A percentile compares a stretch with the other conserved stretches of the same genome.
Conservation (phyloP, 2,329 filamentous ascomycete genomes). For the Phialophora verrucosa region DNA sequence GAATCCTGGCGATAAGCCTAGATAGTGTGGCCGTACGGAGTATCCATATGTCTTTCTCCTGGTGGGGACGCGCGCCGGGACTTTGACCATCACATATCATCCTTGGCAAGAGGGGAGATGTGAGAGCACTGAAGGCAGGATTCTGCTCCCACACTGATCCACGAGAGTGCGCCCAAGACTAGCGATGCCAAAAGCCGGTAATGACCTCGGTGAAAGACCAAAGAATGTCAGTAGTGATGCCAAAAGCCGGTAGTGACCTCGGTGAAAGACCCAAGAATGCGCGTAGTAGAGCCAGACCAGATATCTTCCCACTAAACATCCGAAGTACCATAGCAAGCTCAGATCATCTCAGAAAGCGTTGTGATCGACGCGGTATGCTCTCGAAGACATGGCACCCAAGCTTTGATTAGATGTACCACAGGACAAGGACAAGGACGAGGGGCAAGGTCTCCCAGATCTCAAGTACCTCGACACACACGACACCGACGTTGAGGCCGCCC, state of each 20-base stretch:
- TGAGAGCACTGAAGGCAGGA: not conserved
- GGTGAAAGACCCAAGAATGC: not conserved
- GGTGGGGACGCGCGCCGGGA: not conserved
- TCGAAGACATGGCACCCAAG: not conserved
- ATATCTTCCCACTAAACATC: not conserved
- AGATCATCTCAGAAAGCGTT: not conserved
- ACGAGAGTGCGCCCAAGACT: not conserved
- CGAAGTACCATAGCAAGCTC: not conserved
- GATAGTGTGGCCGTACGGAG: not conserved
- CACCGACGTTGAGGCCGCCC: conserved; percentile 11
- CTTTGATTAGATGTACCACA: not conserved
- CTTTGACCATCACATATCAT: not conserved
- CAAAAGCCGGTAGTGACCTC: no score
- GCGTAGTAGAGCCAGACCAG: not conserved
- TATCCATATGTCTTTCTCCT: not conserved
- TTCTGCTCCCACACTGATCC: not conserved
- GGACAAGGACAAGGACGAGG: not conserved
- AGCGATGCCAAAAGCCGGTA: not conserved
- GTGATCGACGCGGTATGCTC: not conserved
- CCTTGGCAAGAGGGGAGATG: not conserved
- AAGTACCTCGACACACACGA: not conserved
- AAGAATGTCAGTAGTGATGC: not conserved
- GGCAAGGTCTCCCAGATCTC: conserved; percentile 6
- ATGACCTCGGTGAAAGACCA: not conserved
- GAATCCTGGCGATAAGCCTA: not conserved